A percentile compares a stretch with the other conserved stretches of the same genome.
Evolutionary conservation across 176 grass and related monocot species (phyloP).

Genomic region (Carex scoparia): DNA sequence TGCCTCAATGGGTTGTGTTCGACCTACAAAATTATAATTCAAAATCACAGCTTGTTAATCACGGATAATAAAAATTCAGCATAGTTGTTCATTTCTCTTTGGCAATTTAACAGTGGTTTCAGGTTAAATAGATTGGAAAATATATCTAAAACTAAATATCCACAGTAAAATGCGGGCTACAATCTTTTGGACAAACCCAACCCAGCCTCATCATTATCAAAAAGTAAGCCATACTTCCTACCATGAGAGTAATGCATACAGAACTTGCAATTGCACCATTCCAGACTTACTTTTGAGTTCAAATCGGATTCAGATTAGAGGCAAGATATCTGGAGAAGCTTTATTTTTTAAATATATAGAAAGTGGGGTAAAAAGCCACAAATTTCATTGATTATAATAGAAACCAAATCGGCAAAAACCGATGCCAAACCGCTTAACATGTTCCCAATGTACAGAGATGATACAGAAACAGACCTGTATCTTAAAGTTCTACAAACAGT

Average conservation of each 20-base stretch:
- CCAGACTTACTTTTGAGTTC: neutral
- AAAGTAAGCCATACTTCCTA: neutral
- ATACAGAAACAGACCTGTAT: no score
- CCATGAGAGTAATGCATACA: neutral
- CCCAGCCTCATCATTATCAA: no score
- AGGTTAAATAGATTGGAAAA: neutral
- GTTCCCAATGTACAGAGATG: no score
- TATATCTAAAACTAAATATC: conserved; percentile 8
- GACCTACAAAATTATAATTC: conserved; percentile 38
- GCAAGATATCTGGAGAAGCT: neutral
- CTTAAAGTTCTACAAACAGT: no score
- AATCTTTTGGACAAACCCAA: neutral
- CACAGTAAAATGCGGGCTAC: neutral
- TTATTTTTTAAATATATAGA: no score
- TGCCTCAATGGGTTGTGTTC: conserved; percentile 50
- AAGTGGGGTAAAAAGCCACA: no score
- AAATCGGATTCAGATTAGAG: neutral
- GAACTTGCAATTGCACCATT: neutral
- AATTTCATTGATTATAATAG: no score
- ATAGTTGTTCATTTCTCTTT: neutral
- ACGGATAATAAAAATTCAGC: neutral
- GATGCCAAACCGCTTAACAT: no score
- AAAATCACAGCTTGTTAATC: neutral
- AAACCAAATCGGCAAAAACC: no score
- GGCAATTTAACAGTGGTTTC: neutral